These are phyloP conservation scores for Hamamelis virginiana DNA, from an alignment of 164 flowering plant species.

Conservation along the genomic window DNA sequence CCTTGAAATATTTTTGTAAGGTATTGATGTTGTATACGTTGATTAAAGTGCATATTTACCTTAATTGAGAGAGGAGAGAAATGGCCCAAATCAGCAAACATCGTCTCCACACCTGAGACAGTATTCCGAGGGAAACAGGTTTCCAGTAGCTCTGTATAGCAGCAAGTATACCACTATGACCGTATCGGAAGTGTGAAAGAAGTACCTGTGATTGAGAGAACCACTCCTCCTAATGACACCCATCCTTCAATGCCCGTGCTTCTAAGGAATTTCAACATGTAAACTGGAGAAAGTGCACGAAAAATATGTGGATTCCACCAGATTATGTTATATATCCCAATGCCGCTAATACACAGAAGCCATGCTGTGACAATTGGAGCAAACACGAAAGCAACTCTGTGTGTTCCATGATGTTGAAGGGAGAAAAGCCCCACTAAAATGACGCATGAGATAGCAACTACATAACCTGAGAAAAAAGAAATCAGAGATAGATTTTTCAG, in stretches of 20 bases:
- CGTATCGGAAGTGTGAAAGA: constrained; percentile 8
- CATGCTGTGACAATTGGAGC: constrained; percentile 69
- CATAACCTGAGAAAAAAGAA: constrained; percentile 40
- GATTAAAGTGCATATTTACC: constrained; percentile 30
- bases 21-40: neutral
- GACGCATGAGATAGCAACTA: constrained; percentile 52
- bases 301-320: constrained; percentile 63
- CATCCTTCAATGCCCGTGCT: constrained; percentile 63
- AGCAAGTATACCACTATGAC: constrained; percentile 10
- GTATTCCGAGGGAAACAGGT: constrained; percentile 3
- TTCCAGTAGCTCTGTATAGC: constrained; percentile 3
- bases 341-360: constrained; percentile 57
- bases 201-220: constrained; percentile 73
- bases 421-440: constrained; percentile 64
- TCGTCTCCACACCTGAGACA: constrained; percentile 66
- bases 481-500: neutral
- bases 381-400: constrained; percentile 66
- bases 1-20: neutral
- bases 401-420: constrained; percentile 71
- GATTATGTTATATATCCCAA: constrained; percentile 69
- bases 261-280: constrained; percentile 55
- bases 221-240: constrained; percentile 75
- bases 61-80: constrained; percentile 63
- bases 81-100: constrained; percentile 85
- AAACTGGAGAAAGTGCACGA: constrained; percentile 64